Evolutionary conservation across 2,329 filamentous ascomycete species (phyloP).

Genomic region (Trichophyton schoenleinii): DNA sequence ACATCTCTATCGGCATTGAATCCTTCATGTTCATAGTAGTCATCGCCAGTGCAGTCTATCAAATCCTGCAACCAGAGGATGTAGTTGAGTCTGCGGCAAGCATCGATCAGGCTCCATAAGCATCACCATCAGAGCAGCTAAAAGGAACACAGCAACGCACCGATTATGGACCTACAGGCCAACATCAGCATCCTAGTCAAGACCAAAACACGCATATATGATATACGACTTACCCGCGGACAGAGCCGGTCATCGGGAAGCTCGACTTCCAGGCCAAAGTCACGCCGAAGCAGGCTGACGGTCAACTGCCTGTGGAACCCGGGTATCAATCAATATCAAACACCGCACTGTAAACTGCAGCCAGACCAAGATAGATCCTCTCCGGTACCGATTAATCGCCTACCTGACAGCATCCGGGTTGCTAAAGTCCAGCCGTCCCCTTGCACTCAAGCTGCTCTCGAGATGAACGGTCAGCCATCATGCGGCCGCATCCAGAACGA

Average conservation of each 20-base stretch:
- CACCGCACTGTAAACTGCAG: background rate
- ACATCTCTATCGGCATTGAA: slow-evolving; percentile 47
- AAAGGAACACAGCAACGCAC: slow-evolving; percentile 17
- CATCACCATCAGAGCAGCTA: background rate
- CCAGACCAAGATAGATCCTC: background rate
- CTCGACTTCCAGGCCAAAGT: slow-evolving; percentile 60
- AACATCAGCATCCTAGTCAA: background rate
- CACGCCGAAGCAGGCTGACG: slow-evolving; percentile 58
- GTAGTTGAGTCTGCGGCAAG: slow-evolving; percentile 62
- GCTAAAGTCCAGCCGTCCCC: slow-evolving; percentile 63
- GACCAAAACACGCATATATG: background rate
- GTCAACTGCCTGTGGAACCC: slow-evolving; percentile 50
- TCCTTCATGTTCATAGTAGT: slow-evolving; percentile 33
- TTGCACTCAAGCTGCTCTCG: slow-evolving; percentile 37
- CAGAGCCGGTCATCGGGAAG: slow-evolving; percentile 71
- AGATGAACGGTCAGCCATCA: background rate
- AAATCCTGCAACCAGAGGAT: slow-evolving; percentile 77
- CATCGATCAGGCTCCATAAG: background rate
- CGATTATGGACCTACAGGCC: slow-evolving; percentile 33
- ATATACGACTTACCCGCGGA: slow-evolving; percentile 51
- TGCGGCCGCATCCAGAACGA: slow-evolving; percentile 18
- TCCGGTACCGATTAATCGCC: slow-evolving; percentile 6
- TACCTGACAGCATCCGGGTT: slow-evolving; percentile 65
- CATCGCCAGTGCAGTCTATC: slow-evolving; percentile 53
- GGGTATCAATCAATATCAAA: background rate